A percentile compares a stretch with the other conserved stretches of the same genome.
These are phyloP conservation scores for Wickerhamomyces rabaulensis DNA, from an alignment of 805 yeast species.

Conservation along the genomic window DNA sequence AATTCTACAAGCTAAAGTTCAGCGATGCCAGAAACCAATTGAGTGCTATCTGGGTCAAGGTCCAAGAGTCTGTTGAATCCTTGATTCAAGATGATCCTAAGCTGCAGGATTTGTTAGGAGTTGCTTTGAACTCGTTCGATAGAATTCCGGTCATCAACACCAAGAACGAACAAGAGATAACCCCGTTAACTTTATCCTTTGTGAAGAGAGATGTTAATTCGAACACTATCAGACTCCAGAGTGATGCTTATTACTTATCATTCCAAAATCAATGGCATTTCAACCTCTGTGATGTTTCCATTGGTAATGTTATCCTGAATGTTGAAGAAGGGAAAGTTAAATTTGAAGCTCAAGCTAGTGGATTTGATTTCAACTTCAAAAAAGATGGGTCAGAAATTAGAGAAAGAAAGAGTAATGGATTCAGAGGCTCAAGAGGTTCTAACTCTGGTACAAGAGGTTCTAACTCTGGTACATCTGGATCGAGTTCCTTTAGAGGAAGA, in stretches of 20 bases:
- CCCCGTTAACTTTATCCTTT: conserved; percentile 36
- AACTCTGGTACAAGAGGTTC: conserved; percentile 2
- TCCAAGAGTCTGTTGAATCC: conserved; percentile 45
- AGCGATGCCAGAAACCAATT: conserved; percentile 55
- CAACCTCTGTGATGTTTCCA: conserved; percentile 57
- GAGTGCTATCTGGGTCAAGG: conserved; percentile 58
- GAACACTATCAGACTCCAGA: conserved; percentile 40
- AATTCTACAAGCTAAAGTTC: conserved; percentile 57
- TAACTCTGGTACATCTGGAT: background rate
- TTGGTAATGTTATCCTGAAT: conserved; percentile 43
- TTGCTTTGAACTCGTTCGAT: conserved; percentile 59
- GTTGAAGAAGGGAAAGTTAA: conserved; percentile 42
- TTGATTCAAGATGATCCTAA: conserved; percentile 36
- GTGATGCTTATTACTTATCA: conserved; percentile 57
- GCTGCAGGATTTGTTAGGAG: conserved; percentile 41
- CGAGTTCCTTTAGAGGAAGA: conserved; percentile 6
- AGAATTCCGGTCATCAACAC: conserved; percentile 46
- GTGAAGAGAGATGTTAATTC: conserved; percentile 36
- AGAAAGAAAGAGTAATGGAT: conserved; percentile 15
- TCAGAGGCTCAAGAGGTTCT: conserved; percentile 10
- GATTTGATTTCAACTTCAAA: conserved; percentile 59
- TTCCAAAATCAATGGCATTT: conserved; percentile 77
- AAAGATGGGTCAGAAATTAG: conserved; percentile 20
- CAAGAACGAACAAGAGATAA: conserved; percentile 32
- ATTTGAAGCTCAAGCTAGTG: conserved; percentile 49